Percentiles rank a stretch among this genome's conserved stretches.
phyloP scores from a whole-genome alignment of 306 rosid genomes.

The Vigna radiata region DNA sequence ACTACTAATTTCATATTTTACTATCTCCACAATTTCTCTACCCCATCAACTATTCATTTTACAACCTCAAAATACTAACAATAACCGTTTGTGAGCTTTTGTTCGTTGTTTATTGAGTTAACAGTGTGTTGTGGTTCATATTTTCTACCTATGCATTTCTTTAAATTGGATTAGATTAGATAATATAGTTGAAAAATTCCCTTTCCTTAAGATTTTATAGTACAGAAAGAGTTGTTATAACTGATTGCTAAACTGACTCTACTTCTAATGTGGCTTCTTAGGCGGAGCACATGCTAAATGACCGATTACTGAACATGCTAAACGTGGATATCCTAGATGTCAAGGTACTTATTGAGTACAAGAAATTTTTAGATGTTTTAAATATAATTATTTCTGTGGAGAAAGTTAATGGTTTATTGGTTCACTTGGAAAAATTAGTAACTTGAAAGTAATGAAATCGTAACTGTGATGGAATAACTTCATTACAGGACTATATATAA shows the following conservation, averaged over 20 bases:
- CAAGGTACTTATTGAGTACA: constrained; percentile 55
- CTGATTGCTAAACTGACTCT: constrained; percentile 38
- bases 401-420: not conserved
- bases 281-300: constrained; percentile 83
- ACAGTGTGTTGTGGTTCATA: not conserved
- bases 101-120: not conserved
- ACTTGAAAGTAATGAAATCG: not conserved
- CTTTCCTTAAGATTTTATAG: not conserved
- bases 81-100: not conserved
- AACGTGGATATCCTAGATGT: constrained; percentile 75
- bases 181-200: constrained; percentile 9
- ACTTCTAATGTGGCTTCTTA: constrained; percentile 46
- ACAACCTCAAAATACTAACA: no score
- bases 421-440: not conserved
- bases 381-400: not conserved
- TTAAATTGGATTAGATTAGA: constrained; percentile 19
- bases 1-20: no score
- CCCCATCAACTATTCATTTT: no score
- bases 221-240: constrained; percentile 30
- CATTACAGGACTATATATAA: not conserved
- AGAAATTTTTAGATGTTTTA: not conserved
- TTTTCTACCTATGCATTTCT: constrained; percentile 27
- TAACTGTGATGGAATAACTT: not conserved
- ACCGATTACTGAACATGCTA: constrained; percentile 62
- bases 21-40: no score